These are phyloP conservation scores for Pseudogymnoascus sp. DNA, from an alignment of 2,329 filamentous ascomycete genomes.

Conservation along the genomic window DNA sequence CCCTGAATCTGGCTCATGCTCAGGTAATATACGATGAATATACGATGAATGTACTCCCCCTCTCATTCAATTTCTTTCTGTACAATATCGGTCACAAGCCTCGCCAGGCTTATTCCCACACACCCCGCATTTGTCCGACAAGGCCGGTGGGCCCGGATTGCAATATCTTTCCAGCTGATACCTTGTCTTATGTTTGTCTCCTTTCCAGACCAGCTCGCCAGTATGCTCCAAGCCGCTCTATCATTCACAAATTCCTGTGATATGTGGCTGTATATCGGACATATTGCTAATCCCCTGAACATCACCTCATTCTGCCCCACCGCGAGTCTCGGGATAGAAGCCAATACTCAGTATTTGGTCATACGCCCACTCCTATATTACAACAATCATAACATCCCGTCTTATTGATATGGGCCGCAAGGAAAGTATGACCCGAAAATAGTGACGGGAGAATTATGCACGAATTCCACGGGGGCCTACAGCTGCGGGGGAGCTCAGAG, in stretches of 20 bases:
- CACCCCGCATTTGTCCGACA: background rate
- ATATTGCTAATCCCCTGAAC: background rate
- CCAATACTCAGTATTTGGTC: background rate
- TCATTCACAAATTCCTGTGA: background rate
- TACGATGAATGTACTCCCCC: background rate
- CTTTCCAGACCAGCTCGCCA: background rate
- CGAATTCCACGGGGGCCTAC: background rate
- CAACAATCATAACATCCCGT: background rate
- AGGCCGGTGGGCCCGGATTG: background rate
- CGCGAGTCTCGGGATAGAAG: background rate
- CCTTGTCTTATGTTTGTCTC: background rate
- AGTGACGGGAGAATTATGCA: background rate
- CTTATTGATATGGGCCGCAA: background rate
- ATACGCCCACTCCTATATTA: conserved; percentile 1
- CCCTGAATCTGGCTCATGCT: background rate
- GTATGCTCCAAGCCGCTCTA: background rate
- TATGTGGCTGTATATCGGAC: background rate
- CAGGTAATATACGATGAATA: background rate
- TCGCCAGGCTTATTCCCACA: background rate
- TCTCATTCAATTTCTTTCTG: background rate
- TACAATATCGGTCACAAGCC: background rate
- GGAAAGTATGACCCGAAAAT: background rate
- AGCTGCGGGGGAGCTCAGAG: background rate
- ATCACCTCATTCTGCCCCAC: background rate
- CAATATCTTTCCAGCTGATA: background rate